Base-by-base conservation (phyloP, 371 early-diverging fungal genomes). In the Capillidium heterosporum region DNA sequence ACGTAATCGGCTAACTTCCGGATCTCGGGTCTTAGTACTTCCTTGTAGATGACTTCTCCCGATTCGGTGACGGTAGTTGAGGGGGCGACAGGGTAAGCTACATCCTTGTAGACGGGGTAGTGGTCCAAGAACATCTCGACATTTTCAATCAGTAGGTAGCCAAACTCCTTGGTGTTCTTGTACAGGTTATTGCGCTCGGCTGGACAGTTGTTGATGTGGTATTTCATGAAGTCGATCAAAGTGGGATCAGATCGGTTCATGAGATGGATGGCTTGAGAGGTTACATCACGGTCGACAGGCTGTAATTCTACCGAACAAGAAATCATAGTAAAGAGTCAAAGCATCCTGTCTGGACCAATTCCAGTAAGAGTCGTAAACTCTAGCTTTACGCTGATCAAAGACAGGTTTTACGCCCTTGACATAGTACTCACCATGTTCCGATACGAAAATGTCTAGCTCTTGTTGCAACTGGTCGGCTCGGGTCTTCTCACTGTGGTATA, bases 281-380 rank as follows among this genome's bases (percentile, higher is more conserved):
- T 89, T 55, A 94, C 75, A 63, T 90, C 93, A 66, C 92, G 86
- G 68, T 93, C 92, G 32, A 51, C 51, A 51, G 8, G 23, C 80
- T 52, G 83, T 81, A 54, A 91, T 71, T 35, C 85, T 77, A 57
- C 92, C 92, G 69, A 87, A 92, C 68, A 94, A 75, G 58, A 91
- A 82, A 65, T 89, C 91, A 66, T 88, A 92, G 74, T 87, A 85
- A 63, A 92, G 75, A 46, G 81, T 76, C 48, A 91, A 69, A 17
- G 89, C 89, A 66, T 95, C 93, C 65, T 90, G 91, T 52, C 91
- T 83, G 49, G 85, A 89, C 95, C 95, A 95, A 73, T 95, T 95
- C 95, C 95, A 95, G 78, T 84, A 82, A 32, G 94, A 93, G 60
- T 91, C 91, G 62, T 87, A 92, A 27, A 66, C 71, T 43, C 95